Percentiles rank a stretch among this genome's conserved stretches.
These are phyloP conservation scores for Claviceps arundinis DNA, from an alignment of 2,329 filamentous ascomycete species.

Conservation along the genomic window DNA sequence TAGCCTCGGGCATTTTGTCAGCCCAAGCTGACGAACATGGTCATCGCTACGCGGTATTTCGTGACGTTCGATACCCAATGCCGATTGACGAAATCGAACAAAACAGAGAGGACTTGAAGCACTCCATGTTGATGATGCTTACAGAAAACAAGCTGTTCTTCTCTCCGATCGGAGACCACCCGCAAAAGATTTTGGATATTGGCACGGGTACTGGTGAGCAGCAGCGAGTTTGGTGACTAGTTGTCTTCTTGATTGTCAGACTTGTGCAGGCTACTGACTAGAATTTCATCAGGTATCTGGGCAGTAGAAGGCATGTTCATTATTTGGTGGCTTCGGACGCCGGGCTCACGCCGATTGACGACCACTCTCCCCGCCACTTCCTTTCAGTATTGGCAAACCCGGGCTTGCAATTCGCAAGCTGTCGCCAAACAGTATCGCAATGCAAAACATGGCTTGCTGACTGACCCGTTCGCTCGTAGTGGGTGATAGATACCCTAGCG, in stretches of 20 bases:
- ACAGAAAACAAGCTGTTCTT: slow-evolving; percentile 24
- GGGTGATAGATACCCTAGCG: slow-evolving; percentile 19
- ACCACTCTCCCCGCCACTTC: not conserved
- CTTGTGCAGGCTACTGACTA: not conserved
- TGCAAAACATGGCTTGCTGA: not conserved
- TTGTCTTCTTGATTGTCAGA: not conserved
- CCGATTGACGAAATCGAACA: slow-evolving; percentile 27
- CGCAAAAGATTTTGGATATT: slow-evolving; percentile 25
- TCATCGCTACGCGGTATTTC: slow-evolving; percentile 20
- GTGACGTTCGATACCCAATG: slow-evolving; percentile 22
- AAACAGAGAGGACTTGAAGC: slow-evolving; percentile 25
- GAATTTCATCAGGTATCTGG: slow-evolving; percentile 6
- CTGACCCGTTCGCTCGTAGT: not conserved
- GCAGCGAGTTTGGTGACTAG: not conserved
- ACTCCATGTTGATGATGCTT: slow-evolving; percentile 23
- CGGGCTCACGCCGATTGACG: not conserved
- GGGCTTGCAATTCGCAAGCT: too few species aligned
- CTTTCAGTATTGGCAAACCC: not conserved
- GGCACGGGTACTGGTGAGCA: slow-evolving; percentile 18
- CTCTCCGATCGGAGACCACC: slow-evolving; percentile 24
- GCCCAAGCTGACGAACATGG: slow-evolving; percentile 7
- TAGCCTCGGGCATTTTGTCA: slow-evolving; percentile 7
- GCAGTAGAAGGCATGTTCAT: slow-evolving; percentile 4
- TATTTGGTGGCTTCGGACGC: not conserved
- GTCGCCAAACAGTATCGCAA: too few species aligned